Percentiles rank a stretch among this genome's conserved stretches.
Evolutionary conservation across 1,284 basidiomycete species (phyloP).

Genomic region (Heterobasidion occidentale): DNA sequence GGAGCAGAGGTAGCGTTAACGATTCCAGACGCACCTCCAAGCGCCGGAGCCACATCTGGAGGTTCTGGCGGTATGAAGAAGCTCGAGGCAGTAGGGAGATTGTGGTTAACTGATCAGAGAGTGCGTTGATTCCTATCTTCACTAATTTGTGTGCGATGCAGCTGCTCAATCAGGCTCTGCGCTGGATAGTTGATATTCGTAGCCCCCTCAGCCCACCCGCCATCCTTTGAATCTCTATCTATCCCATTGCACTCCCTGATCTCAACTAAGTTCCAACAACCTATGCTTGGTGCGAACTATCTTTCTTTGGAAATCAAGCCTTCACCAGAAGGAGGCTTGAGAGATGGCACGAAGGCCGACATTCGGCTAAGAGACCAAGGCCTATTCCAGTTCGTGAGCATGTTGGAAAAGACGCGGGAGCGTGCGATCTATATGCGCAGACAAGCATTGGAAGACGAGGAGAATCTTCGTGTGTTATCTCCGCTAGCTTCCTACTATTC

Average conservation of each 20-base stretch:
- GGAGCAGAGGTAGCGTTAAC: conserved; percentile 50
- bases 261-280: conserved; percentile 67
- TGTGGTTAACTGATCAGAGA: conserved; percentile 64
- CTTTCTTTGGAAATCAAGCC: conserved; percentile 60
- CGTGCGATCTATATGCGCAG: conserved; percentile 66
- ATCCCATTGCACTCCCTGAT: conserved; percentile 59
- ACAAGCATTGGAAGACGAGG: conserved; percentile 48
- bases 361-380: conserved; percentile 59
- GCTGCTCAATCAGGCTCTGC: background rate
- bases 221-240: conserved; percentile 38
- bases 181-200: conserved; percentile 56
- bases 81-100: conserved; percentile 48
- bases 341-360: conserved; percentile 54
- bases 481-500: conserved; percentile 1
- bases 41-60: conserved; percentile 32
- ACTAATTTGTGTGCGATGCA: background rate
- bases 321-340: conserved; percentile 54
- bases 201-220: conserved; percentile 25
- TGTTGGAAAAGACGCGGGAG: conserved; percentile 70
- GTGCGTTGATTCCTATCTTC: conserved; percentile 30
- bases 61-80: conserved; percentile 47
- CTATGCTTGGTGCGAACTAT: conserved; percentile 62
- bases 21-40: conserved; percentile 46
- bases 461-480: conserved; percentile 53
- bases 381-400: conserved; percentile 65